A percentile compares a stretch with the other conserved stretches of the same genome.
Conservation (phyloP, 331 rosid species). For the Cydonia oblonga region DNA sequence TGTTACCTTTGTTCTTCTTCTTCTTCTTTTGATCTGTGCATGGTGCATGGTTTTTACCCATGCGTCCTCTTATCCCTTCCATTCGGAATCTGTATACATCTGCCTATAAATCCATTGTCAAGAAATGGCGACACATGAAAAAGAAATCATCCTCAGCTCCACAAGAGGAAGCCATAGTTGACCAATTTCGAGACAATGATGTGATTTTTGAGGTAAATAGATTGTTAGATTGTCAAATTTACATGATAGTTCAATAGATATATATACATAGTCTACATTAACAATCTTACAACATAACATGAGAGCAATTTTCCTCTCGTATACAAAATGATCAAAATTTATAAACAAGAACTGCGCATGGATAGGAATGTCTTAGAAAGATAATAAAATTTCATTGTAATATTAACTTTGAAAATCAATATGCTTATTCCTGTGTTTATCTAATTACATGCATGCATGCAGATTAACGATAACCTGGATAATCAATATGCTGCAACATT, state of each 20-base stretch:
- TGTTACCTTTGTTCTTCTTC: not conserved
- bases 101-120: slow-evolving; percentile 33
- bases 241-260: not conserved
- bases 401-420: not conserved
- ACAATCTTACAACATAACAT: not conserved
- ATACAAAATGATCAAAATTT: not conserved
- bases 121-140: slow-evolving; percentile 23
- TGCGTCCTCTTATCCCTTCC: slow-evolving; percentile 15
- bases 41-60: slow-evolving; percentile 44
- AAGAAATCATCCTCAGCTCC: slow-evolving; percentile 19
- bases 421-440: not conserved
- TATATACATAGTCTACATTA: not conserved
- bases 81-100: slow-evolving; percentile 20
- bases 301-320: not conserved
- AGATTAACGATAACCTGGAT: no score
- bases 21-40: slow-evolving; percentile 1
- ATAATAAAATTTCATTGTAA: no score
- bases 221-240: not conserved
- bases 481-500: no score
- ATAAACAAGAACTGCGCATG: not conserved
- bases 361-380: not conserved
- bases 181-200: not conserved
- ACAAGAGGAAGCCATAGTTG: not conserved
- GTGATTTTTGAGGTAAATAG: slow-evolving; percentile 1
- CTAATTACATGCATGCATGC: not conserved